A percentile compares a stretch with the other conserved stretches of the same genome.
Evolutionary conservation across 2,329 filamentous ascomycete species (phyloP).

Genomic region (Trichoderma citrinoviride): DNA sequence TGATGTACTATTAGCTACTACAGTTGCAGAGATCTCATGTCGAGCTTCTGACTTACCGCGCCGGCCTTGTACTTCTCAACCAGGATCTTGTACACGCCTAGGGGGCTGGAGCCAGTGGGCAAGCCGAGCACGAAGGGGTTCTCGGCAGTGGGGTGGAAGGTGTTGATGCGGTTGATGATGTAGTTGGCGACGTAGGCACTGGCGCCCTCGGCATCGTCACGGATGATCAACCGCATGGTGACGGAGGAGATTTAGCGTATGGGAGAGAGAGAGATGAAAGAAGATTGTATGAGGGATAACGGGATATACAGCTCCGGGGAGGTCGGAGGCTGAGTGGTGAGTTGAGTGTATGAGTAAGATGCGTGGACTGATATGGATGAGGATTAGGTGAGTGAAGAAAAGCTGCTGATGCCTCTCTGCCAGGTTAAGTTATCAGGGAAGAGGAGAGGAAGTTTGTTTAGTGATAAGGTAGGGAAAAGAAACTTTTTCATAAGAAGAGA

Average conservation of each 20-base stretch:
- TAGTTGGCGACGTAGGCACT: constrained; percentile 79
- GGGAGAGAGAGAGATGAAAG: neutral
- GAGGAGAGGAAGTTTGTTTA: neutral
- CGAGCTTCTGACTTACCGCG: constrained; percentile 45
- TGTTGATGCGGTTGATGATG: constrained; percentile 76
- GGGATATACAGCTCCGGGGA: constrained; percentile 3
- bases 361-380: no score
- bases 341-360: neutral
- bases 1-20: neutral
- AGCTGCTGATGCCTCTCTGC: neutral
- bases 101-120: constrained; percentile 78
- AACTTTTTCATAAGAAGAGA: constrained; percentile 10
- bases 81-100: constrained; percentile 73
- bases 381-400: no score
- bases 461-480: neutral
- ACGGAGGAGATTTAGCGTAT: constrained; percentile 21
- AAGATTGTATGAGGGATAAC: neutral
- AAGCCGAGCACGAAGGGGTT: constrained; percentile 80
- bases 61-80: constrained; percentile 69
- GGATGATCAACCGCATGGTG: constrained; percentile 77
- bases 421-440: neutral
- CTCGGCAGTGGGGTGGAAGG: constrained; percentile 68
- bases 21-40: neutral
- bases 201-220: constrained; percentile 65
- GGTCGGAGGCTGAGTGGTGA: neutral